These are phyloP conservation scores for Rutstroemia sp. DNA, from an alignment of 2,329 filamentous ascomycete genomes.

Conservation along the genomic window DNA sequence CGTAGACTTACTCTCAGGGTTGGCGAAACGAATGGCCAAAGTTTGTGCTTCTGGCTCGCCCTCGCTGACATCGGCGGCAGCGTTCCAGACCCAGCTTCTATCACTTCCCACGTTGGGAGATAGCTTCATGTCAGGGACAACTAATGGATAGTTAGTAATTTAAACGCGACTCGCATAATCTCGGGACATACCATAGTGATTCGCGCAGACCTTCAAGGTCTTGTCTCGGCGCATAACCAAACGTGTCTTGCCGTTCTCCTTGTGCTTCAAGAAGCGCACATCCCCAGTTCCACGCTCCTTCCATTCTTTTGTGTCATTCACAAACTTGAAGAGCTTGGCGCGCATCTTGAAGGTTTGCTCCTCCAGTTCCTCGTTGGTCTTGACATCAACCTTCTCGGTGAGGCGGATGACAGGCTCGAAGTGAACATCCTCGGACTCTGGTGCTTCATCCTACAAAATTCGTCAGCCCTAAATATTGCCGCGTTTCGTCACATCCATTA, in stretches of 20 bases:
- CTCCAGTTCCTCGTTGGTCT: constrained; percentile 97
- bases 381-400: constrained; percentile 92
- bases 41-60: constrained; percentile 95
- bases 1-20: constrained; percentile 76
- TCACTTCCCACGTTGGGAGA: constrained; percentile 96
- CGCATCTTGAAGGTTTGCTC: constrained; percentile 99
- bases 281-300: constrained; percentile 98
- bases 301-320: constrained; percentile 88
- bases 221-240: constrained; percentile 99
- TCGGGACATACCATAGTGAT: constrained; percentile 82
- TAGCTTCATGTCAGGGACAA: constrained; percentile 98
- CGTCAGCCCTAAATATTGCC: constrained; percentile 12
- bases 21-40: constrained; percentile 93
- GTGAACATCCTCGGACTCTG: constrained; percentile 87
- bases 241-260: constrained; percentile 95
- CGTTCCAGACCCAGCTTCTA: constrained; percentile 99
- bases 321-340: constrained; percentile 98
- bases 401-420: constrained; percentile 95
- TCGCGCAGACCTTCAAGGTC: constrained; percentile 99
- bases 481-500: constrained; percentile 14
- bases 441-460: constrained; percentile 54
- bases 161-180: background rate
- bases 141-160: constrained; percentile 37
- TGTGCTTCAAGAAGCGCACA: constrained; percentile 94
- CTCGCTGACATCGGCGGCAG: constrained; percentile 94